These are phyloP conservation scores for Eleusine indica DNA, from an alignment of 176 grass and related monocot species.

Conservation along the genomic window DNA sequence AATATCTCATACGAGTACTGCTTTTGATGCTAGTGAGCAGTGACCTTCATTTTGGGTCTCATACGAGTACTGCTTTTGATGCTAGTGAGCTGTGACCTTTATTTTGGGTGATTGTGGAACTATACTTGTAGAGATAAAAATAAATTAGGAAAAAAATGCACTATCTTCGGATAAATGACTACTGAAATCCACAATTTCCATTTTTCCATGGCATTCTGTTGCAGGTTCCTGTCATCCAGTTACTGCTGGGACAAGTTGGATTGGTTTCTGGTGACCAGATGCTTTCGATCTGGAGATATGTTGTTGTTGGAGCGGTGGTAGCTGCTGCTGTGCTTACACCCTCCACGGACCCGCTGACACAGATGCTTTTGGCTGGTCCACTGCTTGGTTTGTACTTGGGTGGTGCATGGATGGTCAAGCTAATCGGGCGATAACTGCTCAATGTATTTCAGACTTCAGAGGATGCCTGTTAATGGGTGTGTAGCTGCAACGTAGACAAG, in stretches of 20 bases:
- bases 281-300: conserved; percentile 99
- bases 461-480: neutral
- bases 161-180: neutral
- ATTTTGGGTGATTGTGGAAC: neutral
- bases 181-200: neutral
- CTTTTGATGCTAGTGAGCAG: neutral
- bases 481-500: conserved; percentile 14
- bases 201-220: conserved; percentile 41
- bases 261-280: conserved; percentile 87
- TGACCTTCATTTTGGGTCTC: neutral
- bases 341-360: conserved; percentile 89
- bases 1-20: neutral
- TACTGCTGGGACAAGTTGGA: conserved; percentile 87
- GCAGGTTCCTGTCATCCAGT: conserved; percentile 94
- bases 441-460: conserved; percentile 11
- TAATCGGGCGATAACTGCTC: conserved; percentile 70
- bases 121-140: neutral
- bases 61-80: neutral
- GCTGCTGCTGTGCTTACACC: conserved; percentile 94
- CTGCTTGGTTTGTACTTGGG: conserved; percentile 94
- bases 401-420: conserved; percentile 88
- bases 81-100: neutral
- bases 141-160: neutral
- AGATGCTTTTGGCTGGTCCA: conserved; percentile 88
- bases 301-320: conserved; percentile 88